phyloP scores from a whole-genome alignment of 306 rosid genomes.

The Dalbergia cochinchinensis region DNA sequence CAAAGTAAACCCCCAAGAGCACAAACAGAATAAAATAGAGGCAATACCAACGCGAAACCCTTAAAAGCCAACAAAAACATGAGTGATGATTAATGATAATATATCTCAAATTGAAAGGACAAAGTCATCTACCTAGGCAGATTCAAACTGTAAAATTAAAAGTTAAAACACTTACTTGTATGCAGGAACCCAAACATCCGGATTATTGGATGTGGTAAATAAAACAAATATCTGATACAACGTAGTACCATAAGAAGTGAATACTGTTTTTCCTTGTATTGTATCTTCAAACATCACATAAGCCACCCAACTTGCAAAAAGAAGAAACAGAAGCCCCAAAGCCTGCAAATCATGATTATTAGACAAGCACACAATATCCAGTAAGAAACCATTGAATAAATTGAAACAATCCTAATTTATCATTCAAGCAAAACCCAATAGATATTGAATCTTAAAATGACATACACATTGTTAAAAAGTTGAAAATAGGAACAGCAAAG shows the following conservation, averaged over 20 bases:
- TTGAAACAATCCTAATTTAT: slow-evolving; percentile 34
- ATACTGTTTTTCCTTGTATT: slow-evolving; percentile 72
- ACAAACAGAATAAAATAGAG: slow-evolving; percentile 82
- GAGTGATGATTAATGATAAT: slow-evolving; percentile 18
- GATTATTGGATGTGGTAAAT: slow-evolving; percentile 94
- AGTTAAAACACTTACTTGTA: slow-evolving; percentile 79
- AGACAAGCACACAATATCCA: slow-evolving; percentile 15
- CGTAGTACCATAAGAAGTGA: slow-evolving; percentile 85
- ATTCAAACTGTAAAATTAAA: slow-evolving; percentile 39
- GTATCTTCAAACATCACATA: slow-evolving; percentile 98
- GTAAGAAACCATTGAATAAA: slow-evolving; percentile 33
- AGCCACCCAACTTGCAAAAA: slow-evolving; percentile 94
- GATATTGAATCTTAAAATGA: slow-evolving; percentile 21
- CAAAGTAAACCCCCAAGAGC: slow-evolving; percentile 95
- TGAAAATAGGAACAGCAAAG: slow-evolving; percentile 36
- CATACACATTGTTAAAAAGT: slow-evolving; percentile 2
- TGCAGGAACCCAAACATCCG: slow-evolving; percentile 99
- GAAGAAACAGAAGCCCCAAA: slow-evolving; percentile 84
- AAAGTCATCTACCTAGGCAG: slow-evolving; percentile 32
- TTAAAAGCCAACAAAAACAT: slow-evolving; percentile 51
- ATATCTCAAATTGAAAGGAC: slow-evolving; percentile 39
- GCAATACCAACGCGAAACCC: slow-evolving; percentile 95
- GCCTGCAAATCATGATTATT: slow-evolving; percentile 71
- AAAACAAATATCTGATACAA: slow-evolving; percentile 85
- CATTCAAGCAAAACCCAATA: slow-evolving; percentile 27